Evolutionary conservation across 2,329 filamentous ascomycete genomes (phyloP).

Genomic region (Ophiosphaerella herpotricha): DNA sequence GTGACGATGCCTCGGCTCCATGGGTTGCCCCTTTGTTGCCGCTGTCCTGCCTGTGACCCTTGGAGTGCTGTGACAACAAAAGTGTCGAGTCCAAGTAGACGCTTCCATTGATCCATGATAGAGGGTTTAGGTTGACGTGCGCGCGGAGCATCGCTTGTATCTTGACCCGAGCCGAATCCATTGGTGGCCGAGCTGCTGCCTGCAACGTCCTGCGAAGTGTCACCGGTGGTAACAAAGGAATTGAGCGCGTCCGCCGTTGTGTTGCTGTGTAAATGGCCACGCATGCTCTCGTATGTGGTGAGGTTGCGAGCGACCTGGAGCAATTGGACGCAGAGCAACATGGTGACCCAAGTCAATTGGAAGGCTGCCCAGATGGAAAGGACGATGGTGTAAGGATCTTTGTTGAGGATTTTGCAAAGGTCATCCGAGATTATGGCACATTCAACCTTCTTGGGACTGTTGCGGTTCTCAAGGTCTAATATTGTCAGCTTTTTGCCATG

Average conservation of each 20-base stretch:
- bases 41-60: slow-evolving; percentile 60
- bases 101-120: slow-evolving; percentile 78
- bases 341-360: slow-evolving; percentile 94
- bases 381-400: slow-evolving; percentile 82
- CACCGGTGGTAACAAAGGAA: slow-evolving; percentile 75
- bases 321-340: slow-evolving; percentile 93
- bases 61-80: slow-evolving; percentile 89
- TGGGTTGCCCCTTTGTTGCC: slow-evolving; percentile 68
- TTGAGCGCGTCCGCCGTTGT: slow-evolving; percentile 65
- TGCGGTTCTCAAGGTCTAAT: slow-evolving; percentile 67
- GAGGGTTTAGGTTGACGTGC: slow-evolving; percentile 63
- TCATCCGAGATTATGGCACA: slow-evolving; percentile 78
- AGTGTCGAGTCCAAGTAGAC: slow-evolving; percentile 85
- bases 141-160: slow-evolving; percentile 45
- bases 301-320: slow-evolving; percentile 89
- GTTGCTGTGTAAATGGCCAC: slow-evolving; percentile 68
- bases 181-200: slow-evolving; percentile 44
- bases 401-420: slow-evolving; percentile 76
- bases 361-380: slow-evolving; percentile 78
- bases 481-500: slow-evolving; percentile 28
- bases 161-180: slow-evolving; percentile 67
- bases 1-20: slow-evolving; percentile 82
- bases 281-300: slow-evolving; percentile 98
- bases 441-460: slow-evolving; percentile 52
- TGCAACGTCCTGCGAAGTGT: slow-evolving; percentile 62